These are phyloP conservation scores for Trichoderma sp. DNA, from an alignment of 2,329 filamentous ascomycete genomes.

Conservation along the genomic window DNA sequence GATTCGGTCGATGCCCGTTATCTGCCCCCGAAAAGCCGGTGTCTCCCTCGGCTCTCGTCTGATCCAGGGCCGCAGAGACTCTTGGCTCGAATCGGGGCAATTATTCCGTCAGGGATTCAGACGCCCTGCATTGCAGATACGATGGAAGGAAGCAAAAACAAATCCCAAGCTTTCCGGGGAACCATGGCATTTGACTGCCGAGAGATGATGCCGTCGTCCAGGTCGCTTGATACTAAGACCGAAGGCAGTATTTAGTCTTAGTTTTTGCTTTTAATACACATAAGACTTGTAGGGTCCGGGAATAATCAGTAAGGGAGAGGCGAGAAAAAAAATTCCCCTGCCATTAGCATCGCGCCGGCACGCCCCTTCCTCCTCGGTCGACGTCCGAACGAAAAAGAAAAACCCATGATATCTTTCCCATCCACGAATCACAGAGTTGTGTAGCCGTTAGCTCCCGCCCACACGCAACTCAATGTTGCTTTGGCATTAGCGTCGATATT, in stretches of 20 bases:
- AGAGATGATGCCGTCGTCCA: neutral
- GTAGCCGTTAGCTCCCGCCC: slow-evolving; percentile 10
- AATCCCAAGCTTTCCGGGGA: neutral
- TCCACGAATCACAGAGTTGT: slow-evolving; percentile 16
- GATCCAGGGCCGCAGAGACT: neutral
- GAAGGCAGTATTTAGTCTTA: neutral
- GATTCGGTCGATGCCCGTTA: slow-evolving; percentile 24
- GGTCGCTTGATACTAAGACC: neutral
- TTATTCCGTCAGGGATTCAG: neutral
- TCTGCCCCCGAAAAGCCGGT: neutral
- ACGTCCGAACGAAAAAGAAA: slow-evolving; percentile 19
- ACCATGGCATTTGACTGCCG: neutral
- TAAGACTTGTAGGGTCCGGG: neutral
- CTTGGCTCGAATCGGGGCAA: neutral
- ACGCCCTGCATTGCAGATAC: neutral
- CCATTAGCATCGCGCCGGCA: slow-evolving; percentile 13
- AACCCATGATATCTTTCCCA: neutral
- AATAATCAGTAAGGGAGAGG: slow-evolving; percentile 5
- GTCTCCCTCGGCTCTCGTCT: neutral
- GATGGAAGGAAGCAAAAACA: neutral
- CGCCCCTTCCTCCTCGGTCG: slow-evolving; percentile 21
- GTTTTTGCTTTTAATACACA: neutral
- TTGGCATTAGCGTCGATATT: slow-evolving; percentile 17
- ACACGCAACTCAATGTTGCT: slow-evolving; percentile 9
- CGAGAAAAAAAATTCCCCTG: neutral